A percentile compares a stretch with the other conserved stretches of the same genome.
phyloP scores from a whole-genome alignment of 352 stramenopile species.

The Phytophthora sp. region DNA sequence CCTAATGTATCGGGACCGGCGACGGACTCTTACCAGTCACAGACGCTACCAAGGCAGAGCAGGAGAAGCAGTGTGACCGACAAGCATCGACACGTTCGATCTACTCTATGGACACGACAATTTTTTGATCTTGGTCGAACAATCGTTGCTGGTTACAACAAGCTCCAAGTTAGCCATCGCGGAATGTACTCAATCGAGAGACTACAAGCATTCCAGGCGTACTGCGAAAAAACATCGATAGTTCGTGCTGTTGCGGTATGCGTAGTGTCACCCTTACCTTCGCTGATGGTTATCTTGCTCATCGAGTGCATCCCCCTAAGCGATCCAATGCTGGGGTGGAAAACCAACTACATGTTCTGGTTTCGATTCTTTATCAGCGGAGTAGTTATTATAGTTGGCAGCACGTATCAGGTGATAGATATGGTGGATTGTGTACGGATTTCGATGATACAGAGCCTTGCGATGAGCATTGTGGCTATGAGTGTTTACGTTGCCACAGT shows the following conservation, averaged over 20 bases:
- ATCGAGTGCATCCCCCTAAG: constrained; percentile 14
- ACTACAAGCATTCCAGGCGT: constrained; percentile 35
- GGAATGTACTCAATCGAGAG: constrained; percentile 47
- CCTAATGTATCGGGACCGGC: too few relatives aligned
- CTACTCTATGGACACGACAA: not conserved
- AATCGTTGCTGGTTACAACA: not conserved
- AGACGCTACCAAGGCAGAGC: too few relatives aligned
- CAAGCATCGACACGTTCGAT: not conserved
- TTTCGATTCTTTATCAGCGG: constrained; percentile 14
- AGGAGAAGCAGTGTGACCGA: not conserved
- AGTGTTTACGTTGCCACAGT: constrained; percentile 11
- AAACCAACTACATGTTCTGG: constrained; percentile 29
- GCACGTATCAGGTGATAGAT: constrained; percentile 6
- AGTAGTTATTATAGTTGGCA: not conserved
- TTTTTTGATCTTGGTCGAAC: not conserved
- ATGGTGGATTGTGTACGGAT: constrained; percentile 9
- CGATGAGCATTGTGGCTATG: not conserved
- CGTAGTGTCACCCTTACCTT: constrained; percentile 18
- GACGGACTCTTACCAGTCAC: too few relatives aligned
- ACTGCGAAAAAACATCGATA: constrained; percentile 21
- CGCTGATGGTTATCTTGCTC: constrained; percentile 6
- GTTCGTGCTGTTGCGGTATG: constrained; percentile 3
- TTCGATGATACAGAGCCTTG: constrained; percentile 5
- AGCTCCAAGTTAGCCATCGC: constrained; percentile 27
- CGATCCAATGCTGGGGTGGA: constrained; percentile 9